Evolutionary conservation across 1,139 yeast genomes (phyloP).

Genomic region (Saccharomyces pastorianus): DNA sequence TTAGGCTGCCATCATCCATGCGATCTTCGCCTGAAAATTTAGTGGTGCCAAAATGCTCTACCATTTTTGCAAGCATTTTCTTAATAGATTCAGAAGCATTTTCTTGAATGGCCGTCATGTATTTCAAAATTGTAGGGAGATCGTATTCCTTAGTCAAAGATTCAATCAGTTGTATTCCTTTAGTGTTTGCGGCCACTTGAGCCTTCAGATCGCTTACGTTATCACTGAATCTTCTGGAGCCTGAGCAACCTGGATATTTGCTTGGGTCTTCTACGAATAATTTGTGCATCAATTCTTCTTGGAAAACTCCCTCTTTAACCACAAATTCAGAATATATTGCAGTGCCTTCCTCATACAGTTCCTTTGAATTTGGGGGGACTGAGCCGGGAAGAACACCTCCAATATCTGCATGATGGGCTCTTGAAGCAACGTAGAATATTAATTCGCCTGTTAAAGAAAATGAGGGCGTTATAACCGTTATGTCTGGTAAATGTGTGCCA

Average conservation of each 20-base stretch:
- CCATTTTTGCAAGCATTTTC: conserved; percentile 30
- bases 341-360: conserved; percentile 43
- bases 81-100: conserved; percentile 39
- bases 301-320: conserved; percentile 36
- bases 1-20: conserved; percentile 43
- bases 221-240: conserved; percentile 41
- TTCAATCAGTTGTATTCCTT: conserved; percentile 38
- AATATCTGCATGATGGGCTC: conserved; percentile 49
- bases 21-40: conserved; percentile 34
- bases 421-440: conserved; percentile 40
- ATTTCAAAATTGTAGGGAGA: conserved; percentile 33
- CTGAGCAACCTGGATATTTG: conserved; percentile 39
- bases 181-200: conserved; percentile 42
- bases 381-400: conserved; percentile 45
- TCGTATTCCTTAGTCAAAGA: conserved; percentile 35
- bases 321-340: conserved; percentile 39
- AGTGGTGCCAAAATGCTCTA: conserved; percentile 21
- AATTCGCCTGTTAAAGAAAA: conserved; percentile 34
- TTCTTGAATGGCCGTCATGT: conserved; percentile 41
- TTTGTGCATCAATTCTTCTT: conserved; percentile 35
- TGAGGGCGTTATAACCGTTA: conserved; percentile 59
- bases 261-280: conserved; percentile 37
- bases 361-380: conserved; percentile 42
- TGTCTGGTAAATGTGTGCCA: conserved; percentile 78
- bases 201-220: conserved; percentile 44